phyloP scores from a whole-genome alignment of 2,329 filamentous ascomycete genomes.

The Beauveria scarabaeidicola region DNA sequence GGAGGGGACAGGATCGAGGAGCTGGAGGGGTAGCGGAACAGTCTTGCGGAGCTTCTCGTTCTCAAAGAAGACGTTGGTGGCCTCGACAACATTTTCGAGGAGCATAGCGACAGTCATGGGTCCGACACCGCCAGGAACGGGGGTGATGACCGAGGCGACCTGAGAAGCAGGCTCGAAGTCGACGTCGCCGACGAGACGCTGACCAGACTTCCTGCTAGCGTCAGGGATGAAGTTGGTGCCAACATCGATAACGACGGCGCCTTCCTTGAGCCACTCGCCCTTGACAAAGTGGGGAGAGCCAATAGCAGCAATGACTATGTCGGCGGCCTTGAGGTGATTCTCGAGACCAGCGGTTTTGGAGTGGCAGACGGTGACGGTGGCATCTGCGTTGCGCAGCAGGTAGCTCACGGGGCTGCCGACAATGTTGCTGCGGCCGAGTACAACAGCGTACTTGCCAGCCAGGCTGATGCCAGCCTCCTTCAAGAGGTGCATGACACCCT shows the following conservation, averaged over 20 bases:
- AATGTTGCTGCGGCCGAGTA: conserved; percentile 91
- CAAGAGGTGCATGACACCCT: conserved; percentile 91
- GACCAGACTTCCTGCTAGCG: conserved; percentile 80
- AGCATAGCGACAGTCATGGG: conserved; percentile 99
- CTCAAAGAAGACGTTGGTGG: conserved; percentile 73
- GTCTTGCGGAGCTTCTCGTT: conserved; percentile 73
- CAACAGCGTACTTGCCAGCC: conserved; percentile 85
- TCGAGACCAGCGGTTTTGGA: conserved; percentile 72
- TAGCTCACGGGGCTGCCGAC: conserved; percentile 96
- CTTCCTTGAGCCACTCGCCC: conserved; percentile 91
- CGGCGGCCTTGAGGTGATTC: conserved; percentile 69
- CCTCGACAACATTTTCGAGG: conserved; percentile 86
- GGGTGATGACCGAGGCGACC: conserved; percentile 88
- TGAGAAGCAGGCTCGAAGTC: conserved; percentile 78
- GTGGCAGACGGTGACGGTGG: conserved; percentile 94
- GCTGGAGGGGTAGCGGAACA: conserved; percentile 72
- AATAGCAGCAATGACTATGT: conserved; percentile 88
- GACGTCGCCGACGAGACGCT: conserved; percentile 89
- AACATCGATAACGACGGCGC: conserved; percentile 93
- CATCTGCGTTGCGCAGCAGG: conserved; percentile 87
- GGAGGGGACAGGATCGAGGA: conserved; percentile 77
- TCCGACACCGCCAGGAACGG: conserved; percentile 91
- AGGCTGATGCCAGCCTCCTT: conserved; percentile 75
- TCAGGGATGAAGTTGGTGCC: conserved; percentile 95
- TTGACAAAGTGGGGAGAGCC: conserved; percentile 81